These are phyloP conservation scores for Cadophora gregata DNA, from an alignment of 2,329 filamentous ascomycete genomes.

Conservation along the genomic window DNA sequence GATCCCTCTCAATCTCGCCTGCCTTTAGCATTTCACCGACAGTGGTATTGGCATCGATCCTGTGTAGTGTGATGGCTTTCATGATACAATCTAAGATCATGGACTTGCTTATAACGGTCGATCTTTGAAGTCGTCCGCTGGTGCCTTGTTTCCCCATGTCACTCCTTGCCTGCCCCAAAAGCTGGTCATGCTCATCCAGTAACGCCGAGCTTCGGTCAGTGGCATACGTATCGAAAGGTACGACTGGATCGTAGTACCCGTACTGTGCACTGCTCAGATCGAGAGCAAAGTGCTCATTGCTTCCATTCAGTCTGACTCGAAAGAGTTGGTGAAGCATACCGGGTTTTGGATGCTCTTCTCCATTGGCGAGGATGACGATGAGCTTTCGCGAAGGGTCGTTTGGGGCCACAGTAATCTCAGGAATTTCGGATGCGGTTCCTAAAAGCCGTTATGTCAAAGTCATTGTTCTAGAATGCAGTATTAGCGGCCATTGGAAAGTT, in stretches of 20 bases:
- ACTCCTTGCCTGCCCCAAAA: neutral
- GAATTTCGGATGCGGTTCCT: neutral
- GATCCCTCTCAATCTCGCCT: too few relatives aligned
- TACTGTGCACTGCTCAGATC: constrained; percentile 27
- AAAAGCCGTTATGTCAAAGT: too few relatives aligned
- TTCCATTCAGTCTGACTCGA: neutral
- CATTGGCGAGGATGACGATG: neutral
- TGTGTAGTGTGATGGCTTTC: too few relatives aligned
- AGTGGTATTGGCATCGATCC: too few relatives aligned
- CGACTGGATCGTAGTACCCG: constrained; percentile 22
- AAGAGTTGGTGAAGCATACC: neutral
- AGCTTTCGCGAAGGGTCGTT: neutral
- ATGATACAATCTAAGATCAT: too few relatives aligned
- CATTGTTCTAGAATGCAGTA: too few relatives aligned
- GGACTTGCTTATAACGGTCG: too few relatives aligned
- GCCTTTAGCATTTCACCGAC: too few relatives aligned
- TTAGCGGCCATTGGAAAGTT: too few relatives aligned
- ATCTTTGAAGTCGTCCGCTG: too few relatives aligned
- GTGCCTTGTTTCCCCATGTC: neutral
- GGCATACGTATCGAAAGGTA: neutral
- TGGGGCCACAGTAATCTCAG: neutral
- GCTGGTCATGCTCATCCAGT: neutral
- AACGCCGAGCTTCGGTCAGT: neutral
- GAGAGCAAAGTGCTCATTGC: constrained; percentile 14
- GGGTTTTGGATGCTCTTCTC: neutral